Base-by-base conservation (phyloP, 306 rosid species). In the Hippophae tibetana region DNA sequence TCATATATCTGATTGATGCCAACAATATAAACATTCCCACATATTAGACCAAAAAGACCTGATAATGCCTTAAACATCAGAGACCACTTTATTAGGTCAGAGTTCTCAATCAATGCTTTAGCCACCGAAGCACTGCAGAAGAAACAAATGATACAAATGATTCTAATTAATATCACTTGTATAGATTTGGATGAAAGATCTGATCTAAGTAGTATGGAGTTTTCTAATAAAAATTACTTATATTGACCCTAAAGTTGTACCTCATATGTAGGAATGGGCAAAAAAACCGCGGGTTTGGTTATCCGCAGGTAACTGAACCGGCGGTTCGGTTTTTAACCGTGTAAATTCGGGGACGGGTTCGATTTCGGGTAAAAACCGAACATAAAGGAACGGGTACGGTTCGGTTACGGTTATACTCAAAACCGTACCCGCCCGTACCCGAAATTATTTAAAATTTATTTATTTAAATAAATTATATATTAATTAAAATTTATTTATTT, bases 1-100 rank as follows among this genome's bases (percentile, higher is more conserved):
- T 90, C 98, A 43, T 90, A 87, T 61, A 90, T 90, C 89, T 90
- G 98, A 76, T 90, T 90, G 84, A 90, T 85, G 74, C 98, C 98
- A 61, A 90, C 98, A 49, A 87, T 90, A 75, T 83, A 90, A 74
- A 96, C 95, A 69, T 90, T 90, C 74, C 98, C 96, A 47, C 96
- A 90, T 54, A 87, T 76, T 54, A 90, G 77, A 46, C 96, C 98
- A 72, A 85, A 76, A 64, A 90, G 87, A 56, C 96, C 95, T 10
- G 83, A 90, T 67, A 90, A 72, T 59, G 98, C 96, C 78, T 87
- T 90, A 6, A 81, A 44, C 75, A 90, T 68, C 72, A 90, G 84
- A 61, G 96, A 81, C 98, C 95, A 90, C 87, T 87, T 90, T 72
- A 90, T 90, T 81, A 87, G 46, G 78, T 87, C 69, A 57, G 95